phyloP scores from a whole-genome alignment of 352 stramenopile species.

The Pythium diclinum region DNA sequence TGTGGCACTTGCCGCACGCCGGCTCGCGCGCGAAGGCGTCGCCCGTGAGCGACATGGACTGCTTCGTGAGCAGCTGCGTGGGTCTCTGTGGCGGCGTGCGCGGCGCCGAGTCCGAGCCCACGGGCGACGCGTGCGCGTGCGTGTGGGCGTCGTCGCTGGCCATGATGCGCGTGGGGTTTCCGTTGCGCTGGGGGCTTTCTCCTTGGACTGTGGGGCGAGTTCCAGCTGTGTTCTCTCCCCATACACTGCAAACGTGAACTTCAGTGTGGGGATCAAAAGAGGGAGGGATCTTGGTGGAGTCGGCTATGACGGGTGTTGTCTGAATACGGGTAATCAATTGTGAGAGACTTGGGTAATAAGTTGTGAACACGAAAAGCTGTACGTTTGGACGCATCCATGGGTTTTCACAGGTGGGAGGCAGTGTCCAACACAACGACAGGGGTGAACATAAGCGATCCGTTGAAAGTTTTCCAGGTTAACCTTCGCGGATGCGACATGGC shows the following conservation, averaged over 20 bases:
- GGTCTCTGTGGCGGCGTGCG: constrained; percentile 18
- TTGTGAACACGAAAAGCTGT: not conserved
- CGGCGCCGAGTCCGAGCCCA: constrained; percentile 17
- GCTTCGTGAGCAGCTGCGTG: constrained; percentile 17
- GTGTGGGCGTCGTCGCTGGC: constrained; percentile 19
- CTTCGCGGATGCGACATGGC: constrained; percentile 20
- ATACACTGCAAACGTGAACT: constrained; percentile 3
- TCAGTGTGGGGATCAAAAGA: constrained; percentile 13
- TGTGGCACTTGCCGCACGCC: constrained; percentile 67
- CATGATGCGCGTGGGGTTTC: constrained; percentile 14
- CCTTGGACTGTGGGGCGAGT: constrained; percentile 7
- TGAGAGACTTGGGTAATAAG: not conserved
- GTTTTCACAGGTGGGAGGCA: constrained; percentile 15
- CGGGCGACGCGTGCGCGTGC: constrained; percentile 13
- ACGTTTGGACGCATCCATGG: constrained; percentile 5
- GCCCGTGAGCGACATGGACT: constrained; percentile 37
- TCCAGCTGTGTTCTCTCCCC: constrained; percentile 18
- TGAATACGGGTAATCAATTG: not conserved
- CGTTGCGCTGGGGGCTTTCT: not conserved
- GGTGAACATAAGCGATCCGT: constrained; percentile 20
- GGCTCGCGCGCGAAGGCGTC: constrained; percentile 69
- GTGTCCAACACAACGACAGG: constrained; percentile 26
- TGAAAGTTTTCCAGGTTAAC: constrained; percentile 18
- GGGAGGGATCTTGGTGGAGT: not conserved
- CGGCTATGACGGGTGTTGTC: not conserved